Evolutionary conservation across 176 grass and related monocot species (phyloP).

Genomic region (Elymus sibiricus): DNA sequence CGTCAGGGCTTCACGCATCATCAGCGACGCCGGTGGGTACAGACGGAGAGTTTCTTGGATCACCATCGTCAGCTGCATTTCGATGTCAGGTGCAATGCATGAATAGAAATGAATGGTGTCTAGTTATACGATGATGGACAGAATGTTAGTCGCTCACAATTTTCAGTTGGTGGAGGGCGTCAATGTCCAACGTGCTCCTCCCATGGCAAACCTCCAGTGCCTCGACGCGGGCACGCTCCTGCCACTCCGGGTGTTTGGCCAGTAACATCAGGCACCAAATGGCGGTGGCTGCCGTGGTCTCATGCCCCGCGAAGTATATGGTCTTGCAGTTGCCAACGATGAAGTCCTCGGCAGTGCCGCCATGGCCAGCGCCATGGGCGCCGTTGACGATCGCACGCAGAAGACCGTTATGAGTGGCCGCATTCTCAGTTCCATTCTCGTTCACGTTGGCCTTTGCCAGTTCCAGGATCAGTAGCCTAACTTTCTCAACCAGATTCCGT

Average conservation of each 20-base stretch:
- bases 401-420: not conserved
- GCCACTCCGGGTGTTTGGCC: not conserved
- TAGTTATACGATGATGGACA: not conserved
- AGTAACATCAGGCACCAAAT: constrained; percentile 11
- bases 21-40: not conserved
- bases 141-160: not conserved
- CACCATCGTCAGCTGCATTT: constrained; percentile 18
- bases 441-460: constrained; percentile 27
- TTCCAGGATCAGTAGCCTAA: constrained; percentile 37
- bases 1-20: constrained; percentile 11
- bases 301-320: not conserved
- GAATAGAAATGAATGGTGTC: not conserved
- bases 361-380: not conserved
- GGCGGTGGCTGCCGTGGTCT: not conserved
- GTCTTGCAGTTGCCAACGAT: constrained; percentile 12
- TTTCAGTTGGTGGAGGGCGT: not conserved
- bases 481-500: constrained; percentile 40
- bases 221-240: not conserved
- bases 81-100: not conserved
- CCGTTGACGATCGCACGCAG: constrained; percentile 53
- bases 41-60: constrained; percentile 12
- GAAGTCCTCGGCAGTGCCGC: not conserved
- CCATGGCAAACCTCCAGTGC: not conserved
- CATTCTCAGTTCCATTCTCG: not conserved
- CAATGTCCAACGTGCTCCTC: not conserved